Evolutionary conservation across 2,329 filamentous ascomycete genomes (phyloP).

Genomic region (Pseudofabraea citricarpa): DNA sequence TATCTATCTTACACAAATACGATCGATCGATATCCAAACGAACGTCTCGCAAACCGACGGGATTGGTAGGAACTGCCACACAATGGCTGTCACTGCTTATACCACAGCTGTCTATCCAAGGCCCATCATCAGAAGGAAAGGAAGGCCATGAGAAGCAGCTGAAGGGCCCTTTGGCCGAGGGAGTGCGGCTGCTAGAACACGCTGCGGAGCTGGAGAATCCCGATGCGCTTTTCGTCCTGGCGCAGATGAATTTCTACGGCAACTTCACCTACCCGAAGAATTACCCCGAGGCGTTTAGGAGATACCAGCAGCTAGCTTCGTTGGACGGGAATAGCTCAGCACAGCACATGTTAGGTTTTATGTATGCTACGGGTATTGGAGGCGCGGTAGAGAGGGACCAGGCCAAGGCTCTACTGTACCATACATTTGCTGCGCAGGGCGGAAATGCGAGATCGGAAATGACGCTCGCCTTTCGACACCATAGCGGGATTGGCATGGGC

Average conservation of each 20-base stretch:
- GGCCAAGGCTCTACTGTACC: slow-evolving; percentile 86
- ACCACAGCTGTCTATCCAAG: slow-evolving; percentile 60
- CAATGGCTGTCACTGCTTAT: slow-evolving; percentile 61
- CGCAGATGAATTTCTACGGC: slow-evolving; percentile 94
- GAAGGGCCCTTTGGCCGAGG: slow-evolving; percentile 47
- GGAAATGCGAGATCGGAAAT: slow-evolving; percentile 86
- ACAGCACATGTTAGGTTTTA: slow-evolving; percentile 91
- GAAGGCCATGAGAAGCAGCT: slow-evolving; percentile 31
- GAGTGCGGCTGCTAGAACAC: slow-evolving; percentile 52
- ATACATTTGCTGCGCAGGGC: slow-evolving; percentile 84
- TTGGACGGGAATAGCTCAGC: slow-evolving; percentile 83
- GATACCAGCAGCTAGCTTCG: slow-evolving; percentile 74
- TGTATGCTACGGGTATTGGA: slow-evolving; percentile 91
- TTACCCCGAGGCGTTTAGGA: slow-evolving; percentile 71
- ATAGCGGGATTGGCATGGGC: slow-evolving; percentile 78
- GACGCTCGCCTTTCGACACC: slow-evolving; percentile 84
- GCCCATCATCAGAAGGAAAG: slow-evolving; percentile 34
- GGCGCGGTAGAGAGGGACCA: slow-evolving; percentile 78
- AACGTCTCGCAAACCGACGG: slow-evolving; percentile 44
- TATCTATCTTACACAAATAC: slow-evolving; percentile 26
- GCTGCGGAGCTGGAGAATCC: slow-evolving; percentile 55
- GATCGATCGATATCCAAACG: slow-evolving; percentile 22
- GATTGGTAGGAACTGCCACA: slow-evolving; percentile 49
- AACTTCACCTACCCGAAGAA: slow-evolving; percentile 86
- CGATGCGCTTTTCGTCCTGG: slow-evolving; percentile 84